Base-by-base conservation (phyloP, 2,329 filamentous ascomycete species). In the Penicillium verrucosum region DNA sequence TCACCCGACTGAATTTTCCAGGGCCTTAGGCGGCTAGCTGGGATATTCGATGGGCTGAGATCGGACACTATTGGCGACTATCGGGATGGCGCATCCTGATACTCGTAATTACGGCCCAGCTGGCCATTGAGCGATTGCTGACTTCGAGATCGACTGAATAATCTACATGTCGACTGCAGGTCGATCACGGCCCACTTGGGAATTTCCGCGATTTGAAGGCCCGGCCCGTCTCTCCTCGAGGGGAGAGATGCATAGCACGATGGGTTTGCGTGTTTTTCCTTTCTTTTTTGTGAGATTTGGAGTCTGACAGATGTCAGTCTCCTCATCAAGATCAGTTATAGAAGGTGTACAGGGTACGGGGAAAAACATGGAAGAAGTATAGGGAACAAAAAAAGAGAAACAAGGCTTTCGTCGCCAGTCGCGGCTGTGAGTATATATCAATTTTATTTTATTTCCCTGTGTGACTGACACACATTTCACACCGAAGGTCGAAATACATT, bases 51-150 rank as follows among this genome's bases (percentile, higher is more conserved):
- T 58, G 60, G 43, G 56, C 38, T 55, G 50, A 55, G 62, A 62
- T 64, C 60, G 58, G 58, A 63, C 60, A 56, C 63, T 65, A 65
- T 65, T 65, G 63, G 63, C 60, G 62, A 65, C 63, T 65, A 65
- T 63, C 63, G 63, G 63, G 59, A 60, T 60, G 60, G 63, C 56
- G 63, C 62, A 62, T 60, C 57, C 54, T 52, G 46, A 36, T 38
- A 47, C 54, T 42, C 51, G 48, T 59, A 61, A 65, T 58, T 63
- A 51, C 59, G 45, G 30, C 21, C 32, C 40, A 50, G 54, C 59
- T 61, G 47, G 60, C 61, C 45, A 54, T 34, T 54, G 46, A 40
- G 51, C n/a, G 29, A 47, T 54, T 42, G 34, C 45, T 54, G 51
- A 48, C 51, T 55, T 45, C 45, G 51, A 49, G 53, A 56, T 52